phyloP scores from a whole-genome alignment of 2,329 filamentous ascomycete species.

The Hypoxylon sp. region DNA sequence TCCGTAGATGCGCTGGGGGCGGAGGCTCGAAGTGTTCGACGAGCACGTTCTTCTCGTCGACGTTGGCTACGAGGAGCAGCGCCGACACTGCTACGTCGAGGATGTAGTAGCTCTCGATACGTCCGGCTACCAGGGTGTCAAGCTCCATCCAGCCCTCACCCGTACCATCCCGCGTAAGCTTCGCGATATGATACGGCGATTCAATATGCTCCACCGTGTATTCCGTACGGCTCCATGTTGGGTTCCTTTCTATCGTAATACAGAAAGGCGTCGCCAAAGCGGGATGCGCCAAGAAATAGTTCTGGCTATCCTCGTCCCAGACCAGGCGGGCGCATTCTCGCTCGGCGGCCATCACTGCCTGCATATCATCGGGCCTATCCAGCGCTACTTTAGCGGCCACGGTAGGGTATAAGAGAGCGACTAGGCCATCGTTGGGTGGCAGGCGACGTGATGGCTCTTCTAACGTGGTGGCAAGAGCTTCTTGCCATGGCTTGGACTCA shows the following conservation, averaged over 20 bases:
- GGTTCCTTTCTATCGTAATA: slow-evolving; percentile 68
- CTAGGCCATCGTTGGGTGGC: slow-evolving; percentile 70
- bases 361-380: slow-evolving; percentile 69
- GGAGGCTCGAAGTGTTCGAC: slow-evolving; percentile 71
- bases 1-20: slow-evolving; percentile 55
- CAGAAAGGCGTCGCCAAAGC: slow-evolving; percentile 73
- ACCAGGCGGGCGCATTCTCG: slow-evolving; percentile 77
- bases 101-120: slow-evolving; percentile 71
- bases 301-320: slow-evolving; percentile 73
- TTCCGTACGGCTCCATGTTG: slow-evolving; percentile 71
- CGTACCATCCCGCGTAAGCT: slow-evolving; percentile 70
- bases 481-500: slow-evolving; percentile 63
- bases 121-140: slow-evolving; percentile 69
- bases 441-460: slow-evolving; percentile 67
- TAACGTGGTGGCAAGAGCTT: slow-evolving; percentile 69
- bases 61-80: slow-evolving; percentile 68
- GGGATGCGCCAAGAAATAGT: slow-evolving; percentile 73
- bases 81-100: slow-evolving; percentile 72
- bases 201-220: slow-evolving; percentile 76
- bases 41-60: slow-evolving; percentile 65
- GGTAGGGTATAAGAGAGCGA: slow-evolving; percentile 76
- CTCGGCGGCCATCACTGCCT: slow-evolving; percentile 72
- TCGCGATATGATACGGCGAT: slow-evolving; percentile 69
- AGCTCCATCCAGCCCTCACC: slow-evolving; percentile 72
- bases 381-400: slow-evolving; percentile 73